These are phyloP conservation scores for Pythium biforme DNA, from an alignment of 352 stramenopile genomes.

Conservation along the genomic window DNA sequence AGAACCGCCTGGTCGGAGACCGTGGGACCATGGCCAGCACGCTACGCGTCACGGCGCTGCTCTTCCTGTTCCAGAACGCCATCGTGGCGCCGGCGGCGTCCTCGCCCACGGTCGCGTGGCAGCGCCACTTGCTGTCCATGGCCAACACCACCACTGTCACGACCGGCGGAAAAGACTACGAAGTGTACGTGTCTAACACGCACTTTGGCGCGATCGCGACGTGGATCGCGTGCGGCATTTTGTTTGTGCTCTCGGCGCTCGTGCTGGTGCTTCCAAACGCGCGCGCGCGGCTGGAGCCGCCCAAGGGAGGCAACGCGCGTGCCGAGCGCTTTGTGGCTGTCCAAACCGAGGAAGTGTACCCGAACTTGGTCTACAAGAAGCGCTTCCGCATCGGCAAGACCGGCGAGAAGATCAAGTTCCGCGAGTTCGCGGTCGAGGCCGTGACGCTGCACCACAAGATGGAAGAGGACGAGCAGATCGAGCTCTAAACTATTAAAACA, in stretches of 20 bases:
- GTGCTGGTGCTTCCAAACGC: conserved; percentile 53
- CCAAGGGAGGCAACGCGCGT: conserved; percentile 47
- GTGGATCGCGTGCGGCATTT: conserved; percentile 46
- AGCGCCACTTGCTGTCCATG: conserved; percentile 10
- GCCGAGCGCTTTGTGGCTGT: conserved; percentile 64
- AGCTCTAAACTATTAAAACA: not conserved
- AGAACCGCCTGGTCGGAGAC: conserved; percentile 31
- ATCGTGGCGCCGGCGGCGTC: conserved; percentile 22
- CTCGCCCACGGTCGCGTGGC: conserved; percentile 5
- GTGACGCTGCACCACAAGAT: conserved; percentile 61
- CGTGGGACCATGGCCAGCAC: conserved; percentile 29
- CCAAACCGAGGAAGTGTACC: conserved; percentile 69
- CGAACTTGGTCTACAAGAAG: conserved; percentile 72
- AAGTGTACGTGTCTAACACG: conserved; percentile 61
- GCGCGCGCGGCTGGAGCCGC: conserved; percentile 52
- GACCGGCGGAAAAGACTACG: conserved; percentile 18
- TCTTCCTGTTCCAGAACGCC: conserved; percentile 60
- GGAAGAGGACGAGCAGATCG: conserved; percentile 23
- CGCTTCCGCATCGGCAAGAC: conserved; percentile 53
- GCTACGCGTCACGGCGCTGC: conserved; percentile 41
- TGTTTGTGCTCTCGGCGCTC: conserved; percentile 52
- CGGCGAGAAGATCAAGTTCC: conserved; percentile 60
- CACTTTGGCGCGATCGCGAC: conserved; percentile 51
- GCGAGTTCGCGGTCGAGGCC: conserved; percentile 65
- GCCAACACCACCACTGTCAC: not conserved